Base-by-base conservation (phyloP, 2,329 filamentous ascomycete genomes). In the Pseudogymnoascus sp. region DNA sequence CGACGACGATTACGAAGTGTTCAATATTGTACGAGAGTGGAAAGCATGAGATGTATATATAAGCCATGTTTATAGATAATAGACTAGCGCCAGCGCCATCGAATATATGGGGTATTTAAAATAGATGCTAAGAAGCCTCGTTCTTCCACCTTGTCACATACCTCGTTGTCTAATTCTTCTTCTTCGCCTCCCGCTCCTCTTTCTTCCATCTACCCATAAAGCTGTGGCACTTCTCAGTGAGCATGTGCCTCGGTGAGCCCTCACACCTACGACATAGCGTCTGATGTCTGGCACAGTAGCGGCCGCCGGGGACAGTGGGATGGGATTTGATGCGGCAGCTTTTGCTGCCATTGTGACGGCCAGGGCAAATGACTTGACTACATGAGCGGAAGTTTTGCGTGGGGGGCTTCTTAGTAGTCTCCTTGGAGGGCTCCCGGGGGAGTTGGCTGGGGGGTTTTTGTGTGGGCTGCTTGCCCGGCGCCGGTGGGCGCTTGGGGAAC, bases 1-100 rank as follows among this genome's bases (percentile, higher is more conserved):
- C 24, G 67, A 71, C 28, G 70, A 72, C 46, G 71, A 69, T 1
- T 66, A 70, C 28, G 63, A 62, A 37, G 35, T 71, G 35, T 68
- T 73, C 46, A 69, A 72, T 22, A 69, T 73, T 37, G 61, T 63
- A 28, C n/a, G 56, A 31, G 62, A 64, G n/a, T 37, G 41, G 26
- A 62, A 50, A 31, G 62, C 62, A 62, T 64, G 35, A 64, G 46
- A 41, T 62, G 50, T 16, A 24, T 59, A 60, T 40, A 60, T 60
- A 43, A 16, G 46, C 24, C 7, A 31, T 53, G 46, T 53, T 53
- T 53, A 53, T 53, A 16, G 12, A 31, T 31, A 53, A 31, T 31
- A 16, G 24, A 31, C 46, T 31, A 33, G 31, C 31, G 7, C 14
- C 26, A 53, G 31, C 31, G 7, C 14, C 26, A 53, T 31, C n/a